Conservation (phyloP, 768 basidiomycete genomes). For the Ramaria sp. region DNA sequence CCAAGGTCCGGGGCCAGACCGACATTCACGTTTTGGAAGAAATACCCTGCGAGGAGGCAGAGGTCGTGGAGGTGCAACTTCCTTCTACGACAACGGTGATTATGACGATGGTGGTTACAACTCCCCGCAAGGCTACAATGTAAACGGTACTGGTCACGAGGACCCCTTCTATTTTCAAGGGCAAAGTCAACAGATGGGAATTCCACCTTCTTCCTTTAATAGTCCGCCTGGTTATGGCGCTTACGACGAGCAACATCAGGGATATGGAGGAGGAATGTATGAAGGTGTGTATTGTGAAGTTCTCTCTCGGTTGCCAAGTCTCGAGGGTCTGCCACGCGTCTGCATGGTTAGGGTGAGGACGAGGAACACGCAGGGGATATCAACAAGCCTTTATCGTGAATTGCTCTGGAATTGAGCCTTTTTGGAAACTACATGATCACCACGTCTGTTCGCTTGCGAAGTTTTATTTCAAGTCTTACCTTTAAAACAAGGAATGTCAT, state of each 20-base stretch:
- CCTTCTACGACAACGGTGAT: slow-evolving; percentile 56
- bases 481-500: not conserved
- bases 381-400: not conserved
- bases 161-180: slow-evolving; percentile 9
- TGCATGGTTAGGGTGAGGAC: slow-evolving; percentile 8
- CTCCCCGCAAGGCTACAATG: slow-evolving; percentile 33
- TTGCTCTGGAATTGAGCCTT: not conserved
- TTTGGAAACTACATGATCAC: not conserved
- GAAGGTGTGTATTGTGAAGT: slow-evolving; percentile 57
- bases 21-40: slow-evolving; percentile 38
- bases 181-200: slow-evolving; percentile 11
- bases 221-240: slow-evolving; percentile 18
- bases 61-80: slow-evolving; percentile 42
- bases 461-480: not conserved
- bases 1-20: slow-evolving; percentile 59
- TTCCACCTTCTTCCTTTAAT: slow-evolving; percentile 33
- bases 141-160: slow-evolving; percentile 8
- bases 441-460: not conserved
- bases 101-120: slow-evolving; percentile 38
- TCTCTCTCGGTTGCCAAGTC: not conserved
- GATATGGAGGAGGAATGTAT: slow-evolving; percentile 42
- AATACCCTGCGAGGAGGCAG: slow-evolving; percentile 45
- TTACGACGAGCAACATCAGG: slow-evolving; percentile 20
- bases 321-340: not conserved
- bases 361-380: slow-evolving; percentile 3